Conservation (phyloP, 2,329 filamentous ascomycete species). For the Teratosphaeria viscida region DNA sequence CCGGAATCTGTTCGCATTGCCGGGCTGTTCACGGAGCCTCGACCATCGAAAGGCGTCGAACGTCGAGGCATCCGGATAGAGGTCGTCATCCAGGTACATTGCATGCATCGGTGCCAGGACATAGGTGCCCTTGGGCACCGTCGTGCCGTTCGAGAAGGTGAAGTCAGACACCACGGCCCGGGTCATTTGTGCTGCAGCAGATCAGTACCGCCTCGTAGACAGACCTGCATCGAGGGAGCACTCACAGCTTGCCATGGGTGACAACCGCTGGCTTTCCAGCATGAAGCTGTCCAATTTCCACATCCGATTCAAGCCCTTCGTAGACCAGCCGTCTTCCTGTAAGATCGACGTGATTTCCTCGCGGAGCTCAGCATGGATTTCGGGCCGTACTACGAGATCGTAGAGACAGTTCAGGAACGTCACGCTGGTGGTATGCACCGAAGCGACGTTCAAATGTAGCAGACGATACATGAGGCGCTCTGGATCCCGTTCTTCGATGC, state of each 20-base stretch:
- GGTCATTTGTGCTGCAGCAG: not conserved
- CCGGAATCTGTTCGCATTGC: not conserved
- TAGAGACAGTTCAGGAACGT: not conserved
- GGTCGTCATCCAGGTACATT: not conserved
- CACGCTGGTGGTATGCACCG: not conserved
- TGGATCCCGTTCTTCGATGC: not conserved
- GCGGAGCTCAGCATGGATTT: not conserved
- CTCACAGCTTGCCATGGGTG: not conserved
- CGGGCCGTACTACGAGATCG: not conserved
- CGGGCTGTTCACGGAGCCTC: not conserved
- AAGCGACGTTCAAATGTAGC: not conserved
- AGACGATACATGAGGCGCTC: not conserved
- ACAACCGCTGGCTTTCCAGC: not conserved
- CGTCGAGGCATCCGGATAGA: not conserved
- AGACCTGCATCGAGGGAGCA: not conserved
- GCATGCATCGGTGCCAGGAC: not conserved
- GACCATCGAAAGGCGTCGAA: not conserved
- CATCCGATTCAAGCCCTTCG: not conserved
- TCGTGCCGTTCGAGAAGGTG: not conserved
- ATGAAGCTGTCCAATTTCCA: not conserved
- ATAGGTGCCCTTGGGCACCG: not conserved
- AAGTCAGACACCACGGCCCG: not conserved
- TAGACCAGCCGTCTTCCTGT: not conserved
- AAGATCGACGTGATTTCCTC: not conserved
- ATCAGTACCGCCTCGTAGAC: not conserved